These are phyloP conservation scores for Solanum pinnatisectum DNA, from an alignment of 257 asterid genomes.

Conservation along the genomic window DNA sequence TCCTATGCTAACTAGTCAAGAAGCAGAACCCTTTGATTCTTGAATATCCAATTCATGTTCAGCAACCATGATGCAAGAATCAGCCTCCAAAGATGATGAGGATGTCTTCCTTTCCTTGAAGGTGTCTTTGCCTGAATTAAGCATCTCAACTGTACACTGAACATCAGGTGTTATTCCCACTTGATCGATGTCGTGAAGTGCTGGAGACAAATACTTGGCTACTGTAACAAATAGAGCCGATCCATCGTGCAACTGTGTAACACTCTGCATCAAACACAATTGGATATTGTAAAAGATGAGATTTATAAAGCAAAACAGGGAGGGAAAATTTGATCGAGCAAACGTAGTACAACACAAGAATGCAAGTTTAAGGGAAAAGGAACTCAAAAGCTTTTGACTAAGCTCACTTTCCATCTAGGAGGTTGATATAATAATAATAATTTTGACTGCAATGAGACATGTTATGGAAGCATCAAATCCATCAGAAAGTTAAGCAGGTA, in stretches of 20 bases:
- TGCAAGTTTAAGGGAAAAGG: neutral
- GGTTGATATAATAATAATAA: neutral
- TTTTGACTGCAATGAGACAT: neutral
- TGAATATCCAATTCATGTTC: slow-evolving; percentile 81
- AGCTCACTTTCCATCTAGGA: neutral
- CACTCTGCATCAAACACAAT: slow-evolving; percentile 50
- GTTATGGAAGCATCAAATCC: neutral
- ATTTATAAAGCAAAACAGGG: neutral
- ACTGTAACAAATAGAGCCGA: slow-evolving; percentile 89
- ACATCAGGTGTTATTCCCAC: slow-evolving; percentile 86
- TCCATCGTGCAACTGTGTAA: slow-evolving; percentile 81
- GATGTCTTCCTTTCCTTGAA: slow-evolving; percentile 21
- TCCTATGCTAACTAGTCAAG: slow-evolving; percentile 15
- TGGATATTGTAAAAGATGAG: neutral
- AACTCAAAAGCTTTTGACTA: neutral
- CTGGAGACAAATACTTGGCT: slow-evolving; percentile 82
- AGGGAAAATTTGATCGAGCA: neutral
- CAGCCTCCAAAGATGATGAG: slow-evolving; percentile 58
- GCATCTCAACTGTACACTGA: slow-evolving; percentile 60
- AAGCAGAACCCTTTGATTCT: slow-evolving; percentile 53
- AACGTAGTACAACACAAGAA: neutral
- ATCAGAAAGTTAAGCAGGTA: neutral
- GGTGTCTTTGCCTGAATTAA: slow-evolving; percentile 38
- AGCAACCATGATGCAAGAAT: slow-evolving; percentile 78
- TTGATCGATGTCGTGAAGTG: slow-evolving; percentile 89